Conservation (phyloP, 768 basidiomycete species). For the Suillus sp. region DNA sequence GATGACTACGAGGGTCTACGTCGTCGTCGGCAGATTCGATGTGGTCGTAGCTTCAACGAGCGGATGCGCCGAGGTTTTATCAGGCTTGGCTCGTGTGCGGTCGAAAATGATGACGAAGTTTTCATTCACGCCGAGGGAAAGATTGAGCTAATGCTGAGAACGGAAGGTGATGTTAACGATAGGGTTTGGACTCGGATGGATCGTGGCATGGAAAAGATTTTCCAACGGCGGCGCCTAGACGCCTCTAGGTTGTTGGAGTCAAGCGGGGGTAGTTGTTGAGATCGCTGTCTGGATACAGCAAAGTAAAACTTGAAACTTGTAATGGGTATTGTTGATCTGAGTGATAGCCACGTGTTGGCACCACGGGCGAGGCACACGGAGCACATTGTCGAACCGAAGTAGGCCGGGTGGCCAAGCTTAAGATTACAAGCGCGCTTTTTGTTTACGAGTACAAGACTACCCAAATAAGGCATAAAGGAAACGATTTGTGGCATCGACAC, state of each 20-base stretch:
- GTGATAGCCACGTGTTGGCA: neutral
- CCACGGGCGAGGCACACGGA: slow-evolving; percentile 1
- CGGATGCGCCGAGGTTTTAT: slow-evolving; percentile 27
- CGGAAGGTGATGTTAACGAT: slow-evolving; percentile 12
- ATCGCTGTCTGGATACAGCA: neutral
- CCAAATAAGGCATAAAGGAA: slow-evolving; percentile 33
- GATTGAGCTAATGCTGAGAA: slow-evolving; percentile 24
- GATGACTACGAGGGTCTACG: slow-evolving; percentile 17
- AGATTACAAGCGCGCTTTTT: slow-evolving; percentile 22
- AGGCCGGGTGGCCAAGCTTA: slow-evolving; percentile 1
- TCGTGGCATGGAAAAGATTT: slow-evolving; percentile 33
- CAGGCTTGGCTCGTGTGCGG: slow-evolving; percentile 18
- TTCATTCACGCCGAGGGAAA: slow-evolving; percentile 32
- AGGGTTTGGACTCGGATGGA: slow-evolving; percentile 26
- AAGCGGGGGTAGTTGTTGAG: neutral
- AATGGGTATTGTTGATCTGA: neutral
- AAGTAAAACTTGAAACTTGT: neutral
- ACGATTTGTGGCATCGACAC: slow-evolving; percentile 1
- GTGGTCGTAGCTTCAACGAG: slow-evolving; percentile 28
- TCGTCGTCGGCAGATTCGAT: slow-evolving; percentile 19
- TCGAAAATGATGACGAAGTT: slow-evolving; percentile 33
- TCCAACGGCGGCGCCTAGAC: slow-evolving; percentile 12
- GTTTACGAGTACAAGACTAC: slow-evolving; percentile 33
- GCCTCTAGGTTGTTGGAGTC: neutral
- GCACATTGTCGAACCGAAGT: slow-evolving; percentile 11